Base-by-base conservation (phyloP, 345 rosid species). In the Angophora floribunda region DNA sequence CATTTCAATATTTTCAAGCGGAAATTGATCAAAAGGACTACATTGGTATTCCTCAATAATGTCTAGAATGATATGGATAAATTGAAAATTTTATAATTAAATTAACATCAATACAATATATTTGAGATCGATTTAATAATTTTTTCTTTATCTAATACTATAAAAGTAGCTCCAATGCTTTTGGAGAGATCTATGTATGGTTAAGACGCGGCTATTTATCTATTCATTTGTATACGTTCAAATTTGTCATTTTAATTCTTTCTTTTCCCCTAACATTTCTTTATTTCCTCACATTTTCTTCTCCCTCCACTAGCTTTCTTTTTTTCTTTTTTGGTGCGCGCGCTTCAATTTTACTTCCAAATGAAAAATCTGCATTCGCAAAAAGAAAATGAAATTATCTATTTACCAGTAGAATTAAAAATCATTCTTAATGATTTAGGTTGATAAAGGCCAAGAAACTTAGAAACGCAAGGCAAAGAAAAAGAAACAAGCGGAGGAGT, bases 321-420 rank as follows among this genome's bases (percentile, higher is more conserved):
- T 28, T 59, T 28, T 26, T 12, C 13, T 59, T 59, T 28, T 28
- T 61, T 28, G 26, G 0, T 6, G 2, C 1, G 5, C 0, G 8
- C 36, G 1, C 17, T 63, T 63, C 36, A n/a, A n/a, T 61, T 61
- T 63, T 36, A 30, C 32, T 63, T 59, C 5, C 22, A 55, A 55
- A 55, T 55, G 30, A 63, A 63, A 28, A 63, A 11, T 63, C 30
- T 63, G 75, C 75, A 14, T 30, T n/a, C 32, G 41, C 36, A 63
- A 63, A 63, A n/a, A 63, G 75, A 63, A n/a, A n/a, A 88, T 84
- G 7, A 52, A 90, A 50, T 89, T 90, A 47, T 90, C 75, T 63
- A 63, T 63, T 63, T 13, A 63, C 75, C 6, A n/a, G 17, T n/a
- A 9, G 36, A n/a, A n/a, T 36, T 63, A n/a, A 63, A 63, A 63